Percentiles rank a stretch among this genome's conserved stretches.
Evolutionary conservation across 139 green algal genomes (phyloP).

Genomic region (Nannochloris sp.): DNA sequence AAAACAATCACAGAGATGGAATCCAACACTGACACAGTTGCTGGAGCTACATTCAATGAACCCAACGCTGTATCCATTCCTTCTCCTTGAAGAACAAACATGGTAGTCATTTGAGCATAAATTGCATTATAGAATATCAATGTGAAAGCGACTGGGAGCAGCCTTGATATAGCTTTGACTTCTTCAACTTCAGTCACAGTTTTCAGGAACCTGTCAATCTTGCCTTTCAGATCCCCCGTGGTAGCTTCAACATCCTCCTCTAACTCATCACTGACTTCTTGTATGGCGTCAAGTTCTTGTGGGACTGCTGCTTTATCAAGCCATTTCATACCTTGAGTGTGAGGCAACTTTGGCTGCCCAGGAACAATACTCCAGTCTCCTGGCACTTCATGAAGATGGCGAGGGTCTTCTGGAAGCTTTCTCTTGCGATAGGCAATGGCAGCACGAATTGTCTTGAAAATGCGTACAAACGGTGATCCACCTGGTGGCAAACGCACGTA

Average conservation of each 20-base stretch:
- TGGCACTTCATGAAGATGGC: constrained; percentile 15
- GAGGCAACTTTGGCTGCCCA: constrained; percentile 13
- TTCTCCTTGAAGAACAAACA: constrained; percentile 79
- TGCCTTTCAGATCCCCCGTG: neutral
- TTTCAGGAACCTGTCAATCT: constrained; percentile 10
- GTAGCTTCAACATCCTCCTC: neutral
- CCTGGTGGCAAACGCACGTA: constrained; percentile 47
- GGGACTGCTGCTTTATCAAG: constrained; percentile 14
- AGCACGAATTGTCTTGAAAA: constrained; percentile 8
- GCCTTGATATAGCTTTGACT: constrained; percentile 74
- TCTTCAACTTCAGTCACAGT: constrained; percentile 69
- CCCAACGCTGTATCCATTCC: constrained; percentile 51
- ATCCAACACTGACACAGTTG: constrained; percentile 14
- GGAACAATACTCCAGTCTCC: constrained; percentile 6
- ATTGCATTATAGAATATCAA: constrained; percentile 79
- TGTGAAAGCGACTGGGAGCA: constrained; percentile 74
- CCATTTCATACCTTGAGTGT: neutral
- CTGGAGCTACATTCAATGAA: neutral
- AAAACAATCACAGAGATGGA: neutral
- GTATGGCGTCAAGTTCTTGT: neutral
- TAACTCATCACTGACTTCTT: neutral
- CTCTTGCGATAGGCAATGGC: constrained; percentile 10
- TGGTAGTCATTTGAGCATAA: constrained; percentile 76
- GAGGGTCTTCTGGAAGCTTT: constrained; percentile 4
- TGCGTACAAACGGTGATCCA: constrained; percentile 19